phyloP scores from a whole-genome alignment of 768 basidiomycete species.

The Pleurotus cornucopiae region DNA sequence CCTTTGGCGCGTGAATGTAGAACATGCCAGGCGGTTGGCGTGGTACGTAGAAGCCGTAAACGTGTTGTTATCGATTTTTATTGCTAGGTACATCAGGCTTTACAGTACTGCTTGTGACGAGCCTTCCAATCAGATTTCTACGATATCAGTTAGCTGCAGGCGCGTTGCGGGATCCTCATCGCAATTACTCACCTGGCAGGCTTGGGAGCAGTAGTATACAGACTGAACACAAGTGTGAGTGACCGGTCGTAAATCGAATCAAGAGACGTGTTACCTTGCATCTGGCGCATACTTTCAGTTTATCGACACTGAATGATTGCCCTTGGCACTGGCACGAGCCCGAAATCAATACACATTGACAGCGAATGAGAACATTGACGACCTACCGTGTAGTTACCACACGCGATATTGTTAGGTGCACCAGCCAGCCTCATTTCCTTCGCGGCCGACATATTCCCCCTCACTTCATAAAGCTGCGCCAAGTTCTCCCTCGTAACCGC shows the following conservation, averaged over 20 bases:
- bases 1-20: background rate
- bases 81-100: background rate
- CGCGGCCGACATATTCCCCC: constrained; percentile 24
- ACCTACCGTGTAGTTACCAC: background rate
- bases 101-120: constrained; percentile 8
- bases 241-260: background rate
- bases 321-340: constrained; percentile 20
- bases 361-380: background rate
- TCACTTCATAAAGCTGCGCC: constrained; percentile 29
- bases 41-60: too few relatives aligned
- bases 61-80: too few relatives aligned
- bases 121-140: constrained; percentile 8
- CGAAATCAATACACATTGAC: background rate
- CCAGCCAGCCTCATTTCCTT: constrained; percentile 23
- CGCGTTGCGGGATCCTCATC: background rate
- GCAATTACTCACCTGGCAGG: constrained; percentile 8
- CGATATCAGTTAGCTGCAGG: background rate
- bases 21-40: background rate
- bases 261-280: constrained; percentile 20
- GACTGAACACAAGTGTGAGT: constrained; percentile 3
- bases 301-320: constrained; percentile 9
- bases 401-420: constrained; percentile 16
- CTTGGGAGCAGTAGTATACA: constrained; percentile 10
- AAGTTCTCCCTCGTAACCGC: constrained; percentile 19
- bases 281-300: constrained; percentile 19